Evolutionary conservation across 306 rosid genomes (phyloP).

Genomic region (Lathyrus oleraceus): DNA sequence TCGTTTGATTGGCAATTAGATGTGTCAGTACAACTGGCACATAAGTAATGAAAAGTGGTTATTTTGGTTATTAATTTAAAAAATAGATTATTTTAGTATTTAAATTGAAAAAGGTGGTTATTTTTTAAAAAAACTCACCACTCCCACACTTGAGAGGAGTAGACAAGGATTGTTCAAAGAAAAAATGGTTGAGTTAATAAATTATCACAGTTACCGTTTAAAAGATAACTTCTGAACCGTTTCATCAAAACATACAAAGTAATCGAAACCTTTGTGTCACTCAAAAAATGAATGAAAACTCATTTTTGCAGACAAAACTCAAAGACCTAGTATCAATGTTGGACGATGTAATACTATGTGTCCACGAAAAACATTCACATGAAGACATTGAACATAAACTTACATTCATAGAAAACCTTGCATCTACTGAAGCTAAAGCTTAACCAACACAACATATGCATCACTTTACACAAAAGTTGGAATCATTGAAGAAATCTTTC

Average conservation of each 20-base stretch:
- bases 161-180: no score
- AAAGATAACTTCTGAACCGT: background rate
- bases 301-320: constrained; percentile 41
- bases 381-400: constrained; percentile 40
- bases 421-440: constrained; percentile 43
- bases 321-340: constrained; percentile 42
- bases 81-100: no score
- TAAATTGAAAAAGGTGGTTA: no score
- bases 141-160: no score
- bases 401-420: constrained; percentile 36
- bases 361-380: background rate
- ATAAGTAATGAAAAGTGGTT: no score
- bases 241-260: background rate
- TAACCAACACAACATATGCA: constrained; percentile 33
- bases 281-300: constrained; percentile 34
- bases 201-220: background rate
- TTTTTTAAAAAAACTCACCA: no score
- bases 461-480: constrained; percentile 28
- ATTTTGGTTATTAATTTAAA: no score
- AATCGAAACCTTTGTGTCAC: background rate
- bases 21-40: no score
- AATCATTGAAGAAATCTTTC: constrained; percentile 27
- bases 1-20: no score
- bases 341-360: constrained; percentile 4
- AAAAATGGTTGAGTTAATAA: background rate